Base-by-base conservation (phyloP, 139 green algal genomes). In the Chlamydomonas urium region DNA sequence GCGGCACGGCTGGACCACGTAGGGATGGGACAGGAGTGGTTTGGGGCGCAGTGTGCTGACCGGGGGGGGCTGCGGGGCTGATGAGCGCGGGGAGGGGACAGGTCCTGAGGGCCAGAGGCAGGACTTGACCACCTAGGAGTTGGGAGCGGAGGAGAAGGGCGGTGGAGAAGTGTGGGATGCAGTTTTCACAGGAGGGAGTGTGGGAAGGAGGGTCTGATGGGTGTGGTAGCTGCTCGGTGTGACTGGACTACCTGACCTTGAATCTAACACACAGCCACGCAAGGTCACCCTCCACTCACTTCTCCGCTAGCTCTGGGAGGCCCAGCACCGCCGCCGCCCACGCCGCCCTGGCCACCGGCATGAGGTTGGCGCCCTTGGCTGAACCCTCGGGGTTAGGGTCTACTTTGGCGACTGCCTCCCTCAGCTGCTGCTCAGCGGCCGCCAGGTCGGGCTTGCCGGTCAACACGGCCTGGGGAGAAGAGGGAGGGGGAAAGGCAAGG, bases 241-340 rank as follows among this genome's bases (percentile, higher is more conserved):
- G n/a, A 66, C 26, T 23, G 23, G 14, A 66, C n/a, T 14, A 66
- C 26, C n/a, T 63, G 33, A 72, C 74, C 50, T 76, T 17, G 45
- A 56, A 56, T 21, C 17, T 56, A 56, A 56, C 17, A 17, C 17
- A 56, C 21, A 26, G 70, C 26, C 73, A 70, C 5, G 62, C 38
- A 1, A 62, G 56, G 4, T 71, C 74, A 19, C 79, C 58, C 4
- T 47, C 58, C 0, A 71, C 71, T 26, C 62, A 73, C 1, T 70
- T 50, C 42, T 85, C 78, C 21, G 81, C 84, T 63, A 86, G 68
- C 28, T 59, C 58, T 5, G 65, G 67, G 47, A 83, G 3, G 57
- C 75, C 69, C 45, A 81, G 48, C 37, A 79, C 8, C 0, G 79
- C 83, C 8, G 82, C 82, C 0, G 76, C 81, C 85, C 85, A 90